Percentiles rank a stretch among this genome's conserved stretches.
These are phyloP conservation scores for Salicornia ramosissima DNA, from an alignment of 148 eudicot species.

Conservation along the genomic window DNA sequence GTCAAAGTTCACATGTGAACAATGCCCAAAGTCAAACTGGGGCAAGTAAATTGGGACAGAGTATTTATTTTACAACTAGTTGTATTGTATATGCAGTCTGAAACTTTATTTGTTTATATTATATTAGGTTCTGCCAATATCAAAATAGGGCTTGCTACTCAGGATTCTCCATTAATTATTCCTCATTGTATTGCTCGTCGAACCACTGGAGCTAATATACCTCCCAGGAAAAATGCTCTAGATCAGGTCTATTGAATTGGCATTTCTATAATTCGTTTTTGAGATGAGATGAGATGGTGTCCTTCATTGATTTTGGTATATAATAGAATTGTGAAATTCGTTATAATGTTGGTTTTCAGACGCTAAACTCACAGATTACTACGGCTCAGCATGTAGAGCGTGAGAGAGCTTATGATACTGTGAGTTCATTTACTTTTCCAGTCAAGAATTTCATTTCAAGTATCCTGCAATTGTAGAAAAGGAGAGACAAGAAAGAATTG, in stretches of 20 bases:
- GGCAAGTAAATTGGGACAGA: too few relatives aligned
- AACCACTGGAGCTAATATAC: slow-evolving; percentile 53
- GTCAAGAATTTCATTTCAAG: neutral
- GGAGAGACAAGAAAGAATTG: neutral
- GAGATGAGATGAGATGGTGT: neutral
- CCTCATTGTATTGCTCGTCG: slow-evolving; percentile 96
- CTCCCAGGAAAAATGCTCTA: slow-evolving; percentile 63
- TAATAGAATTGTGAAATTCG: neutral
- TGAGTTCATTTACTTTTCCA: slow-evolving; percentile 31
- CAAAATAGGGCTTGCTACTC: slow-evolving; percentile 76
- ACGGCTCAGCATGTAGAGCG: slow-evolving; percentile 92
- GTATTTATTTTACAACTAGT: neutral
- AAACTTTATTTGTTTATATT: neutral
- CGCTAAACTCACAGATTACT: slow-evolving; percentile 88
- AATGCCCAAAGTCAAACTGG: too few relatives aligned
- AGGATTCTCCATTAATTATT: slow-evolving; percentile 60
- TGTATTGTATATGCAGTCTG: neutral
- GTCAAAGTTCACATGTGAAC: too few relatives aligned
- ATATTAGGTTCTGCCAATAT: slow-evolving; percentile 77
- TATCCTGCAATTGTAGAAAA: neutral
- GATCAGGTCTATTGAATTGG: slow-evolving; percentile 57
- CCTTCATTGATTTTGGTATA: neutral
- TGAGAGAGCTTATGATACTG: slow-evolving; percentile 80
- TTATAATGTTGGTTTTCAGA: slow-evolving; percentile 38
- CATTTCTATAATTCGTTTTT: neutral